Conservation (phyloP, 202 grass and related monocot genomes). For the Saccharum hybrid region DNA sequence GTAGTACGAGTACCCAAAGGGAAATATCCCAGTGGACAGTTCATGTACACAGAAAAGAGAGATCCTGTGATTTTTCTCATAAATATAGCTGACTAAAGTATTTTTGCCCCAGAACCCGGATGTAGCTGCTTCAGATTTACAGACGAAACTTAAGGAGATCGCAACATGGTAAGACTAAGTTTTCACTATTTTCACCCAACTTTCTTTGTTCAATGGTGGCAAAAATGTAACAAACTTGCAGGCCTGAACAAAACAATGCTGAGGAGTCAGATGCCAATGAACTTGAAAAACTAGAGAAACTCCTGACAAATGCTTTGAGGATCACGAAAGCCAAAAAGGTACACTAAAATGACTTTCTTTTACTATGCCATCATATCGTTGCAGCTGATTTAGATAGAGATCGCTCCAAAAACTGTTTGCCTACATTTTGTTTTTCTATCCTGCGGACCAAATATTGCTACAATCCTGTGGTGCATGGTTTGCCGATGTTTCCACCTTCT, state of each 20-base stretch:
- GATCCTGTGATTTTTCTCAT: conserved; percentile 7
- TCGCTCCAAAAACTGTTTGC: background rate
- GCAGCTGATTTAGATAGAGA: background rate
- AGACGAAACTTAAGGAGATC: conserved; percentile 47
- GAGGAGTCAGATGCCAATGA: conserved; percentile 48
- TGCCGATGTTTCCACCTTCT: background rate
- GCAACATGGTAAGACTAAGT: conserved; percentile 42
- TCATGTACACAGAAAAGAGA: conserved; percentile 4
- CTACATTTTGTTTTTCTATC: conserved; percentile 3
- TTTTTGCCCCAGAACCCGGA: conserved; percentile 27
- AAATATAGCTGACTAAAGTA: conserved; percentile 39
- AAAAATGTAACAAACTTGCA: conserved; percentile 42
- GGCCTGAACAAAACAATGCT: conserved; percentile 52
- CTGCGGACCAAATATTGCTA: background rate
- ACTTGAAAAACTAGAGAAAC: conserved; percentile 60
- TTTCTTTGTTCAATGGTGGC: background rate
- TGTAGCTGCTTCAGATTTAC: conserved; percentile 43
- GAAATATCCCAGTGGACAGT: background rate
- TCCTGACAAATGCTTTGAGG: conserved; percentile 57
- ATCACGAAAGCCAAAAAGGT: conserved; percentile 56
- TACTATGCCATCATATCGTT: background rate
- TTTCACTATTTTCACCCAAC: background rate
- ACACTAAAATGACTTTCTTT: conserved; percentile 3
- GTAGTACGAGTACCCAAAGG: background rate
- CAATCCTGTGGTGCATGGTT: background rate